Base-by-base conservation (phyloP, 192 early-diverging fungal species). In the Backusella tuberculispora region DNA sequence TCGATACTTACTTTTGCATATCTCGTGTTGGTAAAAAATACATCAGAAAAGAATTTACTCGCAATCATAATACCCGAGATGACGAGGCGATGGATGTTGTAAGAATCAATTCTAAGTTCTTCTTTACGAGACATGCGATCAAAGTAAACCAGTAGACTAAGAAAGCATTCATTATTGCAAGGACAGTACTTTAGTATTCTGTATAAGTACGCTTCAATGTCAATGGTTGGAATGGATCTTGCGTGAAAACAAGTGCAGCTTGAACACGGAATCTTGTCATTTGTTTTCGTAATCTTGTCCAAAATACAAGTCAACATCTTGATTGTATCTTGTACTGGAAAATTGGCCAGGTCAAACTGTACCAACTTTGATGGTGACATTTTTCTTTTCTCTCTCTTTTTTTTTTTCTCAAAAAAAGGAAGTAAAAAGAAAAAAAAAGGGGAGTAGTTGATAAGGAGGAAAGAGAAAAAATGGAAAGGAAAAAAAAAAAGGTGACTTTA, bases 151-250 rank as follows among this genome's bases (percentile, higher is more conserved):
- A 98, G 83, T 29, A 95, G 83, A 43, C 91, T 88, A 8, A 98
- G 79, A 76, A 98, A 96, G 75, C 90, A 91, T 82, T 96, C 95
- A 83, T 93, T 95, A 44, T 90, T 88, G 75, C 94, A 96, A 15
- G 96, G 96, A 45, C 94, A 95, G 79, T 98, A 98, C 78, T 95
- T 96, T 72, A 95, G 86, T 66, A 98, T 96, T 44, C 96, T 91
- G 21, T 84, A 77, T 3, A 94, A 85, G 79, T 98, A 98, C 4
- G 92, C 89, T 40, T 91, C 86, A 69, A 98, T 87, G 79, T 94
- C 91, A 65, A 98, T 98, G 73, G 91, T 90, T 43, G 96, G 96
- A 56, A 96, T 90, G 6, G 94, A 92, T 48, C 93, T 88, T n/a
- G 95, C 95, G 80, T 96, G 93, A 82, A 98, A 98, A 47, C 94